Evolutionary conservation across 1,284 basidiomycete species (phyloP).

Genomic region (Ceratobasidium sp.): DNA sequence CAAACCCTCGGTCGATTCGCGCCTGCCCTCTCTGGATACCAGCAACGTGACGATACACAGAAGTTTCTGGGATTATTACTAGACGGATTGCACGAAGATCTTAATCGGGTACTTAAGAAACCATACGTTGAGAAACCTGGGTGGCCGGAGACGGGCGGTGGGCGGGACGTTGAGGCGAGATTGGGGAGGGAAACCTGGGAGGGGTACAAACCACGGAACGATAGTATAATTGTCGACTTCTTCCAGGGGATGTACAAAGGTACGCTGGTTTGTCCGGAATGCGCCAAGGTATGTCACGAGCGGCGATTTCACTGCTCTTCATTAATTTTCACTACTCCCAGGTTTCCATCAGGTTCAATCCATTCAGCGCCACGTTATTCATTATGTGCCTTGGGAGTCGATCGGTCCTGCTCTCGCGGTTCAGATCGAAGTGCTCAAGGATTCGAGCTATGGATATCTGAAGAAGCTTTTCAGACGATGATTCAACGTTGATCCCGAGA

Average conservation of each 20-base stretch:
- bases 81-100: conserved; percentile 72
- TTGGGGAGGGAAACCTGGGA: conserved; percentile 94
- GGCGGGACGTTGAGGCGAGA: conserved; percentile 59
- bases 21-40: conserved; percentile 72
- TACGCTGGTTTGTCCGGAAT: conserved; percentile 96
- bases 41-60: conserved; percentile 71
- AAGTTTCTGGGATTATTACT: conserved; percentile 72
- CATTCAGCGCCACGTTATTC: conserved; percentile 86
- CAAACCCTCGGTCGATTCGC: conserved; percentile 72
- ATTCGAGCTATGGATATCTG: conserved; percentile 84
- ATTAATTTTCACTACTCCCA: conserved; percentile 55
- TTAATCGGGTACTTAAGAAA: conserved; percentile 72
- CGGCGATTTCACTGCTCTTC: neutral
- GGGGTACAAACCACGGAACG: conserved; percentile 97
- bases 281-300: conserved; percentile 78
- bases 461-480: conserved; percentile 81
- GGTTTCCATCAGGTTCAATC: conserved; percentile 99
- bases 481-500: conserved; percentile 76
- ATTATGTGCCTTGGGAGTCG: conserved; percentile 84
- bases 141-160: conserved; percentile 59
- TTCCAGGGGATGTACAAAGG: conserved; percentile 98
- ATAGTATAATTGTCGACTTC: conserved; percentile 97
- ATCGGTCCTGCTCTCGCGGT: conserved; percentile 70
- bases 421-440: conserved; percentile 79
- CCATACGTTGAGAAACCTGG: conserved; percentile 97